Evolutionary conservation across 345 rosid genomes (phyloP), one percentile per base, ranked within the genome.

Genomic region (Brassica nigra): DNA sequence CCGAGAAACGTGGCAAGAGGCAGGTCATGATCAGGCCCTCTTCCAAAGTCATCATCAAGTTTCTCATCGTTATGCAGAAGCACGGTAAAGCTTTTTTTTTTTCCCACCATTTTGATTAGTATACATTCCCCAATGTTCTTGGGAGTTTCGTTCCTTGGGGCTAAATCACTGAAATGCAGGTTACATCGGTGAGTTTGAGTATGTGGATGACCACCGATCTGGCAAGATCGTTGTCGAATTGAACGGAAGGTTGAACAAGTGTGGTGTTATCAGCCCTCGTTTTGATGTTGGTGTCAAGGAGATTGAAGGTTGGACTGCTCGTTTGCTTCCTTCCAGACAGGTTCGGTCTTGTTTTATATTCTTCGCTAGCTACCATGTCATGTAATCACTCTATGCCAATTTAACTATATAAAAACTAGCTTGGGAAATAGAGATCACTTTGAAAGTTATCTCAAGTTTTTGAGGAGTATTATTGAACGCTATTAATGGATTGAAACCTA

Each of bases 271-370:
- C 57, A 86, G 87, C 83, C 89, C 89, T 23, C 84, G 89, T 20
- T 86, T 86, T 59, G 87, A 86, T 83, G 76, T 86, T 69, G 89
- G 89, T 34, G 87, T 86, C 28, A 85, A 86, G 76, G 87, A 86
- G 49, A 86, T 86, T 62, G 89, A 86, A 81, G 58, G 87, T 1
- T 86, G 89, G 89, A 86, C 89, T 83, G 87, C 89, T 8, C 84
- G 87, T 72, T 34, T 86, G 33, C 89, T 86, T 39, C 89, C 89
- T 71, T 85, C 89, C 0, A 84, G 87, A 86, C 87, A 86, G 86
- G 87, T 86, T 73, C 1, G 78, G 1, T 36, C 10, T 52, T 62
- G 14, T 69, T 10, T 5, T 34, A 1, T 6, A 0, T 4, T 8
- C 14, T 10, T 8, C 34, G 34, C 27, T 27, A 23, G 7, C 62